Percentiles rank a stretch among this genome's conserved stretches.
Conservation (phyloP, 164 flowering plant genomes). For the Cinnamomum chago region DNA sequence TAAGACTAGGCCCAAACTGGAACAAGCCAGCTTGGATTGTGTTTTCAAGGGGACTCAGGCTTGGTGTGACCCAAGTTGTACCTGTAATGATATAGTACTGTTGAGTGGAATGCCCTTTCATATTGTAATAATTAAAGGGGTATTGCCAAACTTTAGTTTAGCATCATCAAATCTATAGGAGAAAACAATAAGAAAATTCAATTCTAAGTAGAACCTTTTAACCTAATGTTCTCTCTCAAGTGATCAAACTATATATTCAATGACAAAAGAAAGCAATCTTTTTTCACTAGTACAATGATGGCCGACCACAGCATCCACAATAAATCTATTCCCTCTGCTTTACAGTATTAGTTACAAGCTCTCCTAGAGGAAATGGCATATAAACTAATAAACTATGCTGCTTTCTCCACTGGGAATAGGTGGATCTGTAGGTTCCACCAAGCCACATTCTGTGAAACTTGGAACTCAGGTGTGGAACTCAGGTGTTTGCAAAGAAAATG, state of each 20-base stretch:
- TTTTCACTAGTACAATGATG: slow-evolving; percentile 21
- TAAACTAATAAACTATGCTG: slow-evolving; percentile 3
- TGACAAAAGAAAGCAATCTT: slow-evolving; percentile 1
- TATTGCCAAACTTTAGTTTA: neutral
- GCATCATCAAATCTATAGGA: neutral
- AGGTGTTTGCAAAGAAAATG: neutral
- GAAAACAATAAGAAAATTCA: neutral
- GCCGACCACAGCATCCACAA: slow-evolving; percentile 40
- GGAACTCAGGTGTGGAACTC: slow-evolving; percentile 13
- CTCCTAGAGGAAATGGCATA: slow-evolving; percentile 16
- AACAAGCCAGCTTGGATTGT: too few species aligned
- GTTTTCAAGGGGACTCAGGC: too few species aligned
- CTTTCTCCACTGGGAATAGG: neutral
- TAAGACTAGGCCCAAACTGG: too few species aligned
- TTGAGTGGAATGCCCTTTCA: neutral
- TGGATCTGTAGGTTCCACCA: slow-evolving; percentile 19
- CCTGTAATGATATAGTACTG: neutral
- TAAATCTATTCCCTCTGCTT: slow-evolving; percentile 9
- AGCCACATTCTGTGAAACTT: slow-evolving; percentile 40
- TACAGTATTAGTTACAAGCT: slow-evolving; percentile 29
- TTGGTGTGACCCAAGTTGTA: too few species aligned
- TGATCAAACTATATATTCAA: slow-evolving; percentile 6
- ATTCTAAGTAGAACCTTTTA: neutral
- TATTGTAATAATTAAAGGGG: neutral
- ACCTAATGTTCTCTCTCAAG: slow-evolving; percentile 4